These are phyloP conservation scores for Beauveria varroae DNA, from an alignment of 2,329 filamentous ascomycete species.

Conservation along the genomic window DNA sequence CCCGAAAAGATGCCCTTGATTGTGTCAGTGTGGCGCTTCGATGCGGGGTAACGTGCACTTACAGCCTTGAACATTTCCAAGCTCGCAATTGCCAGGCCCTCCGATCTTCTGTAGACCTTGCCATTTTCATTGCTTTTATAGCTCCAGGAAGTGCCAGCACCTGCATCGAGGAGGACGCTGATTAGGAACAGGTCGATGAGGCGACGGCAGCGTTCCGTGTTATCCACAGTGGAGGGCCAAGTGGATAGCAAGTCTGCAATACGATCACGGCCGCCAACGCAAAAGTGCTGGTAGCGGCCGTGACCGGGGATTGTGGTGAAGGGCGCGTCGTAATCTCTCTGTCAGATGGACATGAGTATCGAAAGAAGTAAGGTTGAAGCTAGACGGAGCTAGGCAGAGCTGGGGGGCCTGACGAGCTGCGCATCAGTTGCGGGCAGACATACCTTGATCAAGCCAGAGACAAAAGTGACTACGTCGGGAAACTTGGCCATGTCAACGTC, in stretches of 20 bases:
- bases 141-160: constrained; percentile 82
- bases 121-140: constrained; percentile 90
- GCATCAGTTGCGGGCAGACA: constrained; percentile 17
- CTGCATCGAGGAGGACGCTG: constrained; percentile 78
- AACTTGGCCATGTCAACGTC: constrained; percentile 84
- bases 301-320: constrained; percentile 71
- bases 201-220: constrained; percentile 64
- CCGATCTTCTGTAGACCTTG: constrained; percentile 73
- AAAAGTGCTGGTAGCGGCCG: constrained; percentile 77
- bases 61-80: constrained; percentile 86
- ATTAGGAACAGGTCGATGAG: constrained; percentile 72
- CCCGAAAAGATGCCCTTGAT: constrained; percentile 73
- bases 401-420: neutral
- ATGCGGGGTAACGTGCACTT: constrained; percentile 16
- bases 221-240: constrained; percentile 63
- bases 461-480: constrained; percentile 72
- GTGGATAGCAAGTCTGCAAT: constrained; percentile 63
- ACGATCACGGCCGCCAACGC: constrained; percentile 68
- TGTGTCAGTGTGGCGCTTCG: constrained; percentile 13
- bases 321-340: constrained; percentile 50
- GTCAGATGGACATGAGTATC: neutral
- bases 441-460: constrained; percentile 93
- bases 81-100: constrained; percentile 71
- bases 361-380: neutral
- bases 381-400: neutral